phyloP scores from a whole-genome alignment of 2,329 filamentous ascomycete species.

The Chrysosporium keratinophilum region DNA sequence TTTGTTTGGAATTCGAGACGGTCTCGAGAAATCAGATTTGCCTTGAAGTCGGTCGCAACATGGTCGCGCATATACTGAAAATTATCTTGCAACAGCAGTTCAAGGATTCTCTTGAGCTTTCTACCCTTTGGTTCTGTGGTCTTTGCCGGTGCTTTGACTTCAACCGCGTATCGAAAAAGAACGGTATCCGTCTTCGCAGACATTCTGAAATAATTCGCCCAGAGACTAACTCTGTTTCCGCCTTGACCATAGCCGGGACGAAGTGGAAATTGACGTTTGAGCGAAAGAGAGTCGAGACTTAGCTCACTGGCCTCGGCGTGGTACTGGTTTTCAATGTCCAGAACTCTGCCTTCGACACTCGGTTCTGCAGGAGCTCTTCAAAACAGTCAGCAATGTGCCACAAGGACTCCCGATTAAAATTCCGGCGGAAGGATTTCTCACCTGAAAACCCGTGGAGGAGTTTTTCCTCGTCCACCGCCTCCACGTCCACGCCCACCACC shows the following conservation, averaged over 20 bases:
- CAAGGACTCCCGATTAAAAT: conserved; percentile 3
- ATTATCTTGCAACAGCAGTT: conserved; percentile 36
- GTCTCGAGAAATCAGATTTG: conserved; percentile 28
- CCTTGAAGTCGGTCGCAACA: conserved; percentile 34
- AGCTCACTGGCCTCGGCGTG: conserved; percentile 17
- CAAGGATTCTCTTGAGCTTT: conserved; percentile 41
- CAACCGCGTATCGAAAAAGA: conserved; percentile 36
- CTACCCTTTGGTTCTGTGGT: conserved; percentile 25
- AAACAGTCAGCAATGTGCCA: not conserved
- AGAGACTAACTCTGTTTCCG: conserved; percentile 22
- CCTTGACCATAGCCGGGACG: conserved; percentile 32
- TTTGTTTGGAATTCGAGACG: conserved; percentile 21
- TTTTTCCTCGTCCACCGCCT: conserved; percentile 21
- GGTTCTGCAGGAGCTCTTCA: not conserved
- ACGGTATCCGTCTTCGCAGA: conserved; percentile 23
- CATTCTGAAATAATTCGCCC: conserved; percentile 33
- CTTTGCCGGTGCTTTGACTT: conserved; percentile 21
- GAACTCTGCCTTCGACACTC: conserved; percentile 18
- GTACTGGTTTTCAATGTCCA: conserved; percentile 23
- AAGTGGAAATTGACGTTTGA: conserved; percentile 23
- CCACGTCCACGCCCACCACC: conserved; percentile 25
- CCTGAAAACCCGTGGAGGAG: conserved; percentile 17
- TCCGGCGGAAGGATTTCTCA: conserved; percentile 18
- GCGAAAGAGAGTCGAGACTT: conserved; percentile 10
- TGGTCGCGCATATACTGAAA: conserved; percentile 20